Evolutionary conservation across 192 early-diverging fungal species (phyloP).

Genomic region (Radiomyces spectabilis): DNA sequence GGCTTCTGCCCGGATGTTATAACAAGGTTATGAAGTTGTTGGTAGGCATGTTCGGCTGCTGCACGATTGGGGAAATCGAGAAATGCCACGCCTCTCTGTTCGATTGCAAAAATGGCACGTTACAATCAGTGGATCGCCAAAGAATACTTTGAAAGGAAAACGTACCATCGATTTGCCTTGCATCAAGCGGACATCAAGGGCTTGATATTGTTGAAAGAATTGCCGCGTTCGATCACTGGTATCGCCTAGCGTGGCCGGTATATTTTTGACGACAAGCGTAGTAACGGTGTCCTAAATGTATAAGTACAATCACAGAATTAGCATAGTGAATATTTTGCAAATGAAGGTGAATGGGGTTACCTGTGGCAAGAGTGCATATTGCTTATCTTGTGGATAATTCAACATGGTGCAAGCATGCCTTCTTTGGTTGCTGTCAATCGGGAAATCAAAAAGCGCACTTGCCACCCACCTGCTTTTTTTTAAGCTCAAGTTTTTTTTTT

Average conservation of each 20-base stretch:
- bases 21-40: slow-evolving; percentile 13
- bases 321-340: too few relatives aligned
- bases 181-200: slow-evolving; percentile 10
- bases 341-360: too few relatives aligned
- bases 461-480: not conserved
- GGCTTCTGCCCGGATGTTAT: slow-evolving; percentile 11
- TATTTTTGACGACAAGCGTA: slow-evolving; percentile 12
- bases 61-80: slow-evolving; percentile 29
- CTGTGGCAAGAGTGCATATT: too few relatives aligned
- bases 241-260: not conserved
- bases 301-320: too few relatives aligned
- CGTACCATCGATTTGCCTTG: slow-evolving; percentile 10
- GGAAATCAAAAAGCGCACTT: too few relatives aligned
- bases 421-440: too few relatives aligned
- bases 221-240: not conserved
- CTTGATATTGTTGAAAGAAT: slow-evolving; percentile 12
- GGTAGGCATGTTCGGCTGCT: slow-evolving; percentile 21
- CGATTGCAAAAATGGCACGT: too few relatives aligned
- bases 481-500: not conserved
- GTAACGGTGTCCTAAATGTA: slow-evolving; percentile 8
- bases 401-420: too few relatives aligned
- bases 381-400: too few relatives aligned
- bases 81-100: slow-evolving; percentile 31
- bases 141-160: not conserved
- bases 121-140: too few relatives aligned